Base-by-base conservation (phyloP, 257 asterid genomes). In the Ballota nigra region DNA sequence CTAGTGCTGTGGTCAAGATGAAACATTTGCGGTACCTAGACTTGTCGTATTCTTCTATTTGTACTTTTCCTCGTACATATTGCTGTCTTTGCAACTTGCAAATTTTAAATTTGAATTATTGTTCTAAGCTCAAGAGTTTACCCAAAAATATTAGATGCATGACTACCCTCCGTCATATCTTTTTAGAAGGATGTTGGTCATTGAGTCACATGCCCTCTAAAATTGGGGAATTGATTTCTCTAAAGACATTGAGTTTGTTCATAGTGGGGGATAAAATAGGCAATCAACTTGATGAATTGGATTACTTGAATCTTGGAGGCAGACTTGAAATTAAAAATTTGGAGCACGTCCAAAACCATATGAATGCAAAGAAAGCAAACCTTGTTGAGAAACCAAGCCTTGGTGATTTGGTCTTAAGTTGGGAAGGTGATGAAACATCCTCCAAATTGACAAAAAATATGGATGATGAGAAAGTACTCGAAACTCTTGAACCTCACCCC, bases 161-260 rank as follows among this genome's bases (percentile, higher is more conserved):
- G 34, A 29, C 34, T 29, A 29, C 6, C 34, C 83, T 81, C 6
- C 78, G 78, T 52, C 83, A 79, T 66, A 38, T 79, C 33, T 41
- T 66, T 28, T 29, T 75, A 16, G 70, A 67, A n/a, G 51, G 52
- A 2, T 71, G 66, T 19, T 1, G 10, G 3, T 13, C 18, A 6
- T 74, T 82, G 73, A 73, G 55, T 28, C 62, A 45, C 5, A 70
- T 76, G 78, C 79, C 84, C 10, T 6, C n/a, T n/a, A n/a, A n/a
- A n/a, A n/a, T n/a, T n/a, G n/a, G n/a, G n/a, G n/a, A n/a, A n/a
- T n/a, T n/a, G n/a, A n/a, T n/a, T n/a, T n/a, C n/a, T n/a, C n/a
- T n/a, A n/a, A n/a, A n/a, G n/a, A n/a, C n/a, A n/a, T n/a, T n/a
- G n/a, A n/a, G n/a, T n/a, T n/a, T n/a, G n/a, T n/a, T n/a, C n/a